Conservation (phyloP, 306 rosid genomes). For the Cyamopsis tetragonoloba region DNA sequence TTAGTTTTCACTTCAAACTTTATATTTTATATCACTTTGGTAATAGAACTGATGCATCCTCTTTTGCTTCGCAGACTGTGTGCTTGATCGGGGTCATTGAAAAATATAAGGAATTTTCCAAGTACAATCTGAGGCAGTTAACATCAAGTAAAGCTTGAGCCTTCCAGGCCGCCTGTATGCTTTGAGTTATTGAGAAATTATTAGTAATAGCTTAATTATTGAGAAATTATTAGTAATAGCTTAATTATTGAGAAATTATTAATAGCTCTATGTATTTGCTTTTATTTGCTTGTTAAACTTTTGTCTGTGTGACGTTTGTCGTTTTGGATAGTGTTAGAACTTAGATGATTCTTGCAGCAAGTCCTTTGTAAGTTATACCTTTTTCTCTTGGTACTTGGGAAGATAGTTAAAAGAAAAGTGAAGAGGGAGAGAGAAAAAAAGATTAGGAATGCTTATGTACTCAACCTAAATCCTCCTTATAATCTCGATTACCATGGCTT, state of each 20-base stretch:
- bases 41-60: constrained; percentile 8
- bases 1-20: neutral
- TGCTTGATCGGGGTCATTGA: constrained; percentile 88
- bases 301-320: neutral
- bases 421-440: no score
- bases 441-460: no score
- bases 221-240: neutral
- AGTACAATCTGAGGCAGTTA: constrained; percentile 92
- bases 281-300: neutral
- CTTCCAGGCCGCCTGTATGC: neutral
- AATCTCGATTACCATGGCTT: no score
- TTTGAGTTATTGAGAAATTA: neutral
- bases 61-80: constrained; percentile 59
- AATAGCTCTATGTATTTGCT: no score
- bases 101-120: constrained; percentile 74
- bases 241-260: neutral
- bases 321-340: neutral
- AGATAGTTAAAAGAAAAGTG: no score
- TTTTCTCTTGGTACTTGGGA: no score
- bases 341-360: neutral
- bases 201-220: neutral
- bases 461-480: no score
- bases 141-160: constrained; percentile 52
- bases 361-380: no score
- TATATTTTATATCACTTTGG: neutral